A percentile compares a stretch with the other conserved stretches of the same genome.
These are phyloP conservation scores for Centaurea solstitialis DNA, from an alignment of 129 eudicot genomes.

Conservation along the genomic window DNA sequence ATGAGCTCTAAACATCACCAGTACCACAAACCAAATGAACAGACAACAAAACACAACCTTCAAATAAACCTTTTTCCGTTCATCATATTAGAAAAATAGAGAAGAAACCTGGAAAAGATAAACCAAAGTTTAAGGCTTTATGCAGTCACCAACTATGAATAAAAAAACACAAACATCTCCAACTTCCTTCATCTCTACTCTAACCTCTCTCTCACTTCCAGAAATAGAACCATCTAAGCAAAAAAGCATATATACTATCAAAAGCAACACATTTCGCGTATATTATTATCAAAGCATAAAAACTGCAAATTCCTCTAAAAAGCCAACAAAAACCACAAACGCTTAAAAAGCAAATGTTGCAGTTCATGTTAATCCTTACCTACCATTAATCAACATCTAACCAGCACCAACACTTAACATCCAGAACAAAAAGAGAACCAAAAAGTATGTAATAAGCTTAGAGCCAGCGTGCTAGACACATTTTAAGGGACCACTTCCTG, in stretches of 20 bases:
- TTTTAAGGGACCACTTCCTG: not conserved
- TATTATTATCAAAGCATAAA: conserved; percentile 7
- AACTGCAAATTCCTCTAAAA: conserved; percentile 1
- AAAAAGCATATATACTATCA: conserved; percentile 9
- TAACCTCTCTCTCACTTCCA: conserved; percentile 8
- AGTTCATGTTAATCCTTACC: not conserved
- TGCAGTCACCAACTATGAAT: not conserved
- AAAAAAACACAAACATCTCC: conserved; percentile 12
- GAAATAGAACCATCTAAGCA: not conserved
- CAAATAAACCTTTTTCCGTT: not conserved
- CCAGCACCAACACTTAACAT: not conserved
- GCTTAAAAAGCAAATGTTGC: not conserved
- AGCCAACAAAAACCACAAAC: not conserved
- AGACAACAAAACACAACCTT: not conserved
- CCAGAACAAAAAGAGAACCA: not conserved
- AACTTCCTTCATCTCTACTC: conserved; percentile 30
- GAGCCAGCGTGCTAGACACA: not conserved
- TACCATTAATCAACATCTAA: not conserved
- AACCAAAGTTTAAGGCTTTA: conserved; percentile 7
- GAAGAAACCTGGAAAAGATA: conserved; percentile 1
- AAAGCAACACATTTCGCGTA: conserved; percentile 9
- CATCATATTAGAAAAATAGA: not conserved
- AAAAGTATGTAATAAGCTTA: not conserved
- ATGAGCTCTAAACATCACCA: not conserved
- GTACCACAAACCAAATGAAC: not conserved